Evolutionary conservation across 371 early-diverging fungal genomes (phyloP).

Genomic region (Mucor irregularis): DNA sequence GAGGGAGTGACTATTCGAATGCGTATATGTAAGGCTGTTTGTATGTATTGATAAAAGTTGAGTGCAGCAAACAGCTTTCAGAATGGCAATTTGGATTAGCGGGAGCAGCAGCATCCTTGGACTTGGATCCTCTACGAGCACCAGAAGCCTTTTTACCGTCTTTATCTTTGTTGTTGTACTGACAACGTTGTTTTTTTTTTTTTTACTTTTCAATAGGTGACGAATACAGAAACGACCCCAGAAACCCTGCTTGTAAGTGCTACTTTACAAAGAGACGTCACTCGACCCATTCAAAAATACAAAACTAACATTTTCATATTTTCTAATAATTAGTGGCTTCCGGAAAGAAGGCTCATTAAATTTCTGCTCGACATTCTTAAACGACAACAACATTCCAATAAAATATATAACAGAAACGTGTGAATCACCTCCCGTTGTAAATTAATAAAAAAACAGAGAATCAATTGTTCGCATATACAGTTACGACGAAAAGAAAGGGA

Average conservation of each 20-base stretch:
- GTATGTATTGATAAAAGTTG: too few species aligned
- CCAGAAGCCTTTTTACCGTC: background rate
- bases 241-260: conserved; percentile 63
- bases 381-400: conserved; percentile 2
- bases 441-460: background rate
- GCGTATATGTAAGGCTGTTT: too few species aligned
- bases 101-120: conserved; percentile 11
- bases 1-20: too few species aligned
- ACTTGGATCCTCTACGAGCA: conserved; percentile 20
- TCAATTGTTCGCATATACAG: too few species aligned
- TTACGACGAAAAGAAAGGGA: too few species aligned
- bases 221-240: conserved; percentile 56
- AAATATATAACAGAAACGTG: background rate
- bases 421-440: conserved; percentile 4
- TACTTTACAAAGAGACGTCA: conserved; percentile 2
- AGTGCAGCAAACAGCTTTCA: too few species aligned
- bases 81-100: too few species aligned
- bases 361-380: background rate
- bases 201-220: conserved; percentile 33
- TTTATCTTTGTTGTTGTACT: background rate
- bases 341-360: conserved; percentile 57
- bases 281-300: background rate
- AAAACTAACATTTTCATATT: background rate
- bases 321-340: conserved; percentile 43
- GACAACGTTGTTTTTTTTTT: background rate